These are phyloP conservation scores for Colletotrichum sp. DNA, from an alignment of 2,329 filamentous ascomycete species.

Conservation along the genomic window DNA sequence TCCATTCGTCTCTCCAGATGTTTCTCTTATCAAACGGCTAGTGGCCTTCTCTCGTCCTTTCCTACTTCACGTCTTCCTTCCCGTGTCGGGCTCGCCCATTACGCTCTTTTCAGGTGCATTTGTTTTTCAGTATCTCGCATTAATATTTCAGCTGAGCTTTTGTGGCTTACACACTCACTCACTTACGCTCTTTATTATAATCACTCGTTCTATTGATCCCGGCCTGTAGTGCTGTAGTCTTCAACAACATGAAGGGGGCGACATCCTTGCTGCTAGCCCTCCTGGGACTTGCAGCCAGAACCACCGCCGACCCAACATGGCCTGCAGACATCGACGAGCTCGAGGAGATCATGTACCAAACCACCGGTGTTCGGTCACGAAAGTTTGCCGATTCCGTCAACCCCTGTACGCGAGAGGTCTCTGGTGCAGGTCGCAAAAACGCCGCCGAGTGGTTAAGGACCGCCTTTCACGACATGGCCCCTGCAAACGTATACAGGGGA, in stretches of 20 bases:
- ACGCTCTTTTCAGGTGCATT: background rate
- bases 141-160: background rate
- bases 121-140: background rate
- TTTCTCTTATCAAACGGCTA: constrained; percentile 1
- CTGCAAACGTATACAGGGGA: constrained; percentile 51
- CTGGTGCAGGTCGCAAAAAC: constrained; percentile 59
- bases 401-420: constrained; percentile 59
- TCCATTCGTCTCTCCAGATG: background rate
- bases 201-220: background rate
- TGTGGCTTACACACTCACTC: background rate
- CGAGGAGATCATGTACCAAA: constrained; percentile 68
- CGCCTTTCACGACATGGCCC: constrained; percentile 68
- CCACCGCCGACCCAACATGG: constrained; percentile 61
- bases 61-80: background rate
- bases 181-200: background rate
- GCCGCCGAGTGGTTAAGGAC: constrained; percentile 67
- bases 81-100: background rate
- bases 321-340: constrained; percentile 64
- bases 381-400: constrained; percentile 62
- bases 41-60: background rate
- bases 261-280: constrained; percentile 35
- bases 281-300: constrained; percentile 38
- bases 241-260: constrained; percentile 35
- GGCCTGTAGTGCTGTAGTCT: background rate
- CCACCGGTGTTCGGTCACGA: constrained; percentile 57